Base-by-base conservation (phyloP, 2,329 filamentous ascomycete genomes). In the Ciborinia camelliae region DNA sequence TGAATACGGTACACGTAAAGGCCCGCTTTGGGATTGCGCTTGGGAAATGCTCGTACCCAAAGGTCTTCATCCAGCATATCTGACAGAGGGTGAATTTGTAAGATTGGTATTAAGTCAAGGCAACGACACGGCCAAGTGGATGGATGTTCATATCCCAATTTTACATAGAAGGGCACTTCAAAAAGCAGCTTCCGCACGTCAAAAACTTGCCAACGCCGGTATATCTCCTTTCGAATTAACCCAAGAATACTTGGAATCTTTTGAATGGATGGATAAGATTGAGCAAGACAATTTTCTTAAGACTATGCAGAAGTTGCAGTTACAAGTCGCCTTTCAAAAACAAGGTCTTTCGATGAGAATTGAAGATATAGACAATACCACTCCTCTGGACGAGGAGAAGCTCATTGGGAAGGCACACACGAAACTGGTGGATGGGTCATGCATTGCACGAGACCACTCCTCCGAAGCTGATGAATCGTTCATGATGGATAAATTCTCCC, bases 211-310 rank as follows among this genome's bases (percentile, higher is more conserved):
- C 20, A 28, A 43, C 3, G 63, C 66, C 23, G 67, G 67, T 12
- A 67, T 68, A 18, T 64, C 67, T 39, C 67, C 66, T 30, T 61
- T 63, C 12, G 64, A 67, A 32, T 23, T 68, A 39, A 62, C 48
- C 5, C 45, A 62, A 41, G 39, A 51, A 50, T 63, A 64, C 23
- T 32, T 68, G 9, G 58, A 67, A 15, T 53, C 50, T 7, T 67
- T 67, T 61, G 67, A 68, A 41, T 67, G 64, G 51, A 68, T 68
- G 67, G 58, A 64, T 48, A 55, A 66, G 28, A 39, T 55, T 48
- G 66, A 68, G 51, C 67, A 67, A 60, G 53, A 63, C 20, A 43
- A 55, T 30, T 68, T 68, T 23, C 35, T 66, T 20, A 63, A 66
- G 32, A 64, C 39, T 39, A 26, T 60, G 23, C 54, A 64, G 32